Evolutionary conservation across 2,329 filamentous ascomycete species (phyloP).

Genomic region (Colletotrichum endophyticum): DNA sequence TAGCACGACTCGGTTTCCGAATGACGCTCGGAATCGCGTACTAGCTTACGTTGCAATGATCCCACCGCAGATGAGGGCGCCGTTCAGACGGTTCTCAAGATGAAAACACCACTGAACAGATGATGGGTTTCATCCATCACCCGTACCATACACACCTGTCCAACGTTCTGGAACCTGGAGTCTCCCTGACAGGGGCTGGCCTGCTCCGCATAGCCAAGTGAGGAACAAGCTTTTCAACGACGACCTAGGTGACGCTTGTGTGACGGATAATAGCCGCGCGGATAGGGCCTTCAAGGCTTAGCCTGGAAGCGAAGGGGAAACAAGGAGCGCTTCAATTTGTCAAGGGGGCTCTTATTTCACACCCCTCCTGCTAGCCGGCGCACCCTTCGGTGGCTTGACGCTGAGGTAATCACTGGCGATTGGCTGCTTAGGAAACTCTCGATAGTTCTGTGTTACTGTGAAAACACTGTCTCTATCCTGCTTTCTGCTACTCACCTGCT

Average conservation of each 20-base stretch:
- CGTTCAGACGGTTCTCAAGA: background rate
- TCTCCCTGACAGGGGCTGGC: background rate
- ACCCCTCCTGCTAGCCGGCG: too few relatives aligned
- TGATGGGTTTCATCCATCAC: background rate
- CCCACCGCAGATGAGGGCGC: background rate
- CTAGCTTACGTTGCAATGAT: background rate
- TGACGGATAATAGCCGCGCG: background rate
- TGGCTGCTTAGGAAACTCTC: too few relatives aligned
- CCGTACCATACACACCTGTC: background rate
- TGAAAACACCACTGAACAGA: background rate
- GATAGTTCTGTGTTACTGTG: too few relatives aligned
- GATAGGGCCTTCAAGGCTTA: background rate
- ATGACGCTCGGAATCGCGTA: background rate
- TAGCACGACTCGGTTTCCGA: background rate
- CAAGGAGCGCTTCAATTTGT: background rate
- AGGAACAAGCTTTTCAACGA: background rate
- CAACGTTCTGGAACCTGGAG: background rate
- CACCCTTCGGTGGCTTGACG: too few relatives aligned
- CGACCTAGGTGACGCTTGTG: background rate
- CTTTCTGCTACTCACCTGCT: too few relatives aligned
- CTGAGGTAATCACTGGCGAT: too few relatives aligned
- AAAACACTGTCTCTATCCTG: too few relatives aligned
- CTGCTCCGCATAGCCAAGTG: background rate
- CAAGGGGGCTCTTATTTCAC: too few relatives aligned
- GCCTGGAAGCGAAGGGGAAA: background rate